Evolutionary conservation across 495 filamentous ascomycete species (phyloP).

Genomic region (Penicillium turbatum): DNA sequence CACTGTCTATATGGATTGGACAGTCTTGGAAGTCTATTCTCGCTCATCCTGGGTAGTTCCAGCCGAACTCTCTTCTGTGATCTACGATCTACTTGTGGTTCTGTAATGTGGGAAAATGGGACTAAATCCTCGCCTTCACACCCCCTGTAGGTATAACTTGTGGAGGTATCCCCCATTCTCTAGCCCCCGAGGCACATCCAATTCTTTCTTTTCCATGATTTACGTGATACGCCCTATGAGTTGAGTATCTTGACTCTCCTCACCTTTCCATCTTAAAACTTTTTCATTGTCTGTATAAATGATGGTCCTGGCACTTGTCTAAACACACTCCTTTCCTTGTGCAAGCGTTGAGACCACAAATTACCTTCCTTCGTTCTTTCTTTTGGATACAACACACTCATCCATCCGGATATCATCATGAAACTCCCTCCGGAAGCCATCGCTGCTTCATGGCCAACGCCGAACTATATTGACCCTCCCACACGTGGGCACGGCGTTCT

Average conservation of each 20-base stretch:
- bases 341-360: neutral
- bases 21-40: neutral
- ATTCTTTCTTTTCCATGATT: neutral
- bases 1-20: neutral
- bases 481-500: constrained; percentile 45
- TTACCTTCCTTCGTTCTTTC: neutral
- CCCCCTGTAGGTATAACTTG: neutral
- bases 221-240: neutral
- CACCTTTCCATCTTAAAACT: neutral
- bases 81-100: neutral
- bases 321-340: neutral
- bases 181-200: neutral
- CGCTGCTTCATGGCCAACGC: constrained; percentile 47
- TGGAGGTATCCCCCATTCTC: neutral
- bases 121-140: neutral
- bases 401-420: constrained; percentile 20
- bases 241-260: neutral
- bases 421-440: constrained; percentile 43
- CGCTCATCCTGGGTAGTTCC: neutral
- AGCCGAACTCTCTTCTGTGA: neutral
- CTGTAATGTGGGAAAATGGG: neutral
- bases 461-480: constrained; percentile 51
- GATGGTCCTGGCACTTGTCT: neutral
- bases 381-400: neutral
- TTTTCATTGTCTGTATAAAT: neutral